A percentile compares a stretch with the other conserved stretches of the same genome.
Conservation (phyloP, 1,284 basidiomycete genomes). For the Sporisorium scitamineum region DNA sequence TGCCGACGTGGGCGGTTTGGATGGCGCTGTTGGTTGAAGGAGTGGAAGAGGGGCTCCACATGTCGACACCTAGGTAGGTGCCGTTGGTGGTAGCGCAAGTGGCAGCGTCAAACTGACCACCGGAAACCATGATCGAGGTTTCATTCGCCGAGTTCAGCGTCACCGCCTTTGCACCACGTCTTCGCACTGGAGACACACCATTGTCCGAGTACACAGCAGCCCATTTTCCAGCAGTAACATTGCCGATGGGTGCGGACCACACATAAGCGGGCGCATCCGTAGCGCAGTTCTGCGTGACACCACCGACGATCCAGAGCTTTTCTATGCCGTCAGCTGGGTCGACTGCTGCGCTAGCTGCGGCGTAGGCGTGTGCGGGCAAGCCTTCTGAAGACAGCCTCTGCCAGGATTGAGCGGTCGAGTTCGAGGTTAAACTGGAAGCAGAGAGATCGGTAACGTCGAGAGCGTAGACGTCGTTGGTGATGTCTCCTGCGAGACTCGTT, state of each 20-base stretch:
- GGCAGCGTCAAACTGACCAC: constrained; percentile 28
- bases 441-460: constrained; percentile 52
- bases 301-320: constrained; percentile 61
- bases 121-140: constrained; percentile 32
- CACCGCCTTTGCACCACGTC: constrained; percentile 36
- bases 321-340: constrained; percentile 21
- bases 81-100: constrained; percentile 25
- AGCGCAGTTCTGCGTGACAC: constrained; percentile 58
- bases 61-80: constrained; percentile 35
- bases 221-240: constrained; percentile 30
- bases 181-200: constrained; percentile 9
- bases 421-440: constrained; percentile 19
- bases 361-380: constrained; percentile 56
- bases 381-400: constrained; percentile 29
- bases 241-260: constrained; percentile 39
- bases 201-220: constrained; percentile 22
- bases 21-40: neutral
- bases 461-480: constrained; percentile 57
- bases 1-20: constrained; percentile 20
- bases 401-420: constrained; percentile 16
- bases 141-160: constrained; percentile 15
- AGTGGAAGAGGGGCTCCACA: constrained; percentile 25
- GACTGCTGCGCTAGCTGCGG: constrained; percentile 25
- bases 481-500: constrained; percentile 36
- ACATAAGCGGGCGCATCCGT: constrained; percentile 44